Base-by-base conservation (phyloP, 805 yeast genomes). In the Suhomyces sp. region DNA sequence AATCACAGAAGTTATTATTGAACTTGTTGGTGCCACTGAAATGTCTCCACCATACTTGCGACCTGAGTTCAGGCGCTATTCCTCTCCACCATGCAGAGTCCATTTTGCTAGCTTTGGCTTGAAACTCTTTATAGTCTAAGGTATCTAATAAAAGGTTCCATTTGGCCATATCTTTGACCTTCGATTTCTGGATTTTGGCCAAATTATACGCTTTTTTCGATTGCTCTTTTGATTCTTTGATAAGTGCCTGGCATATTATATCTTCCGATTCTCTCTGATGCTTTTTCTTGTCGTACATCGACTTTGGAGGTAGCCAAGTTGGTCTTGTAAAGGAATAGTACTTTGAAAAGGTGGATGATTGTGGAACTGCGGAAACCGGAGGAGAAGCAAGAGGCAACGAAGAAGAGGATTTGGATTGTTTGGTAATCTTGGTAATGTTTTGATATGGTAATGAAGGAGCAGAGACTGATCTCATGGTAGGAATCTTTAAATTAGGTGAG, bases 231-330 rank as follows among this genome's bases (percentile, higher is more conserved):
- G 69, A 56, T 60, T 81, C 84, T 22, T 65, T 59, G 19, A 67
- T 59, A 1, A 81, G 58, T 12, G 83, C 82, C 3, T 63, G 60
- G 46, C 69, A 65, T 35, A 83, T 65, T 41, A 83, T 55, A 27
- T 64, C 58, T 50, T 82, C 80, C 52, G 80, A 83, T 60, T 83
- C 85, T 44, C 68, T 67, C 44, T 80, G 71, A 62, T 87, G 92
- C 54, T 76, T 80, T 27, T 65, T 50, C 15, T 79, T 77, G 59
- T 87, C 91, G 17, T 68, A 65, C 15, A 67, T 63, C 24, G 79
- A 67, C 63, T 87, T 87, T 44, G 90, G 89, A 0, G 93, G 92
- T 38, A 87, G 67, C 72, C 83, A 80, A 1, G 77, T 67, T 24
- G 88, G 91, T 50, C 93, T 69, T 0, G 91, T 85, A 23, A 73